Evolutionary conservation across 2,329 filamentous ascomycete genomes (phyloP).

Genomic region (Thermothelomyces thermophilus): DNA sequence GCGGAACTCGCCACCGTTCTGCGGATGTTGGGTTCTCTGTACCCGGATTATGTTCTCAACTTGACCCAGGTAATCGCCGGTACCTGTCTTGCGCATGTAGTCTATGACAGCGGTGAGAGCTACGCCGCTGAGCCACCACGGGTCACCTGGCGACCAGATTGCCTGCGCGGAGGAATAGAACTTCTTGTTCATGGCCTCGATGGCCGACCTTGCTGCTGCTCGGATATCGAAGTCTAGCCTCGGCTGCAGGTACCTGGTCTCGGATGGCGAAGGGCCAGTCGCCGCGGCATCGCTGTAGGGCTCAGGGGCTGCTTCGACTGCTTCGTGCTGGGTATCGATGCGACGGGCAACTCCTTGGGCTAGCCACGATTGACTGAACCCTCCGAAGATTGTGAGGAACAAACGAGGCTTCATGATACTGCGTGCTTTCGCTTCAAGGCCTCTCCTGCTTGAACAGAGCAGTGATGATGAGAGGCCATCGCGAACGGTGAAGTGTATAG

Average conservation of each 20-base stretch:
- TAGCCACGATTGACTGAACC: not conserved
- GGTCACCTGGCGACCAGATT: slow-evolving; percentile 30
- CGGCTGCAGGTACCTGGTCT: not conserved
- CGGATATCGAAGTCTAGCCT: slow-evolving; percentile 9
- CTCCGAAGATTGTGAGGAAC: not conserved
- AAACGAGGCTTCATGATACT: not conserved
- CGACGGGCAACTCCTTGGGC: not conserved
- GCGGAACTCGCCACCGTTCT: slow-evolving; percentile 34
- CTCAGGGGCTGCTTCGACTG: not conserved
- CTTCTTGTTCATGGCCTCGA: slow-evolving; percentile 32
- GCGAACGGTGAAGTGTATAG: not conserved
- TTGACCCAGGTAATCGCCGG: slow-evolving; percentile 27
- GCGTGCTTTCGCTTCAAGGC: not conserved
- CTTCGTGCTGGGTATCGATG: not conserved
- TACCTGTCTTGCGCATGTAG: slow-evolving; percentile 31
- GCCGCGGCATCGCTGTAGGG: not conserved
- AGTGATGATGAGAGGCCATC: not conserved
- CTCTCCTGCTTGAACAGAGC: not conserved
- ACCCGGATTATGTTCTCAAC: slow-evolving; percentile 29
- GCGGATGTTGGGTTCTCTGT: slow-evolving; percentile 34
- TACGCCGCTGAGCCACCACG: slow-evolving; percentile 36
- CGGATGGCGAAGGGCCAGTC: not conserved
- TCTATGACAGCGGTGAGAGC: slow-evolving; percentile 33
- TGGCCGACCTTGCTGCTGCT: slow-evolving; percentile 21
- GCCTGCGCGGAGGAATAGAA: slow-evolving; percentile 31